phyloP scores from a whole-genome alignment of 2,329 filamentous ascomycete genomes.

The Gliomastix tumulicola region DNA sequence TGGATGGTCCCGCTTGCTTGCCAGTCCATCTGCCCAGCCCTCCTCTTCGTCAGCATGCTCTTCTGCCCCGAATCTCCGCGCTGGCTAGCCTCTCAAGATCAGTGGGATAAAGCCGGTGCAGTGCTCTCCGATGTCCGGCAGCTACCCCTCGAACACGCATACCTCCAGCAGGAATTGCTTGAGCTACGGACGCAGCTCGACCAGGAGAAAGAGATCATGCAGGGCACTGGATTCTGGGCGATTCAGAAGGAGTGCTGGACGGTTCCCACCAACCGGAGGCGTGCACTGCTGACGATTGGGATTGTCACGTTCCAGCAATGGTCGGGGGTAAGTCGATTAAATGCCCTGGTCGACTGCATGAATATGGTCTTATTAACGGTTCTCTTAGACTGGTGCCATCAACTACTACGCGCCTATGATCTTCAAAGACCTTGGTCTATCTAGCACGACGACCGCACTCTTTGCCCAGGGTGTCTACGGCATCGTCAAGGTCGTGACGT shows the following conservation, averaged over 20 bases:
- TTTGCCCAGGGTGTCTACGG: constrained; percentile 65
- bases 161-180: constrained; percentile 23
- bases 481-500: constrained; percentile 58
- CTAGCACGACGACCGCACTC: constrained; percentile 42
- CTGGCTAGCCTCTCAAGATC: constrained; percentile 50
- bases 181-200: constrained; percentile 19
- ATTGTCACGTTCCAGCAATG: constrained; percentile 16
- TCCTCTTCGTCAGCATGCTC: constrained; percentile 46
- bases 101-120: constrained; percentile 38
- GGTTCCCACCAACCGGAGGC: constrained; percentile 11
- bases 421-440: constrained; percentile 51
- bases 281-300: constrained; percentile 12
- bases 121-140: constrained; percentile 25
- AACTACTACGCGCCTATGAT: constrained; percentile 59
- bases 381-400: constrained; percentile 14
- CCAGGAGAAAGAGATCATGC: constrained; percentile 13
- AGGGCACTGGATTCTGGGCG: constrained; percentile 6
- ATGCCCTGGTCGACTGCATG: background rate
- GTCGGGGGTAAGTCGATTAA: constrained; percentile 13
- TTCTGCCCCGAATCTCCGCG: constrained; percentile 55
- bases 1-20: constrained; percentile 52
- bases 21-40: constrained; percentile 47
- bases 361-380: background rate
- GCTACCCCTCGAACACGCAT: constrained; percentile 24
- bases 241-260: constrained; percentile 10